Evolutionary conservation across 2,329 filamentous ascomycete species (phyloP), one percentile per base, ranked within the genome.

Genomic region (Cladorrhinum sp.): DNA sequence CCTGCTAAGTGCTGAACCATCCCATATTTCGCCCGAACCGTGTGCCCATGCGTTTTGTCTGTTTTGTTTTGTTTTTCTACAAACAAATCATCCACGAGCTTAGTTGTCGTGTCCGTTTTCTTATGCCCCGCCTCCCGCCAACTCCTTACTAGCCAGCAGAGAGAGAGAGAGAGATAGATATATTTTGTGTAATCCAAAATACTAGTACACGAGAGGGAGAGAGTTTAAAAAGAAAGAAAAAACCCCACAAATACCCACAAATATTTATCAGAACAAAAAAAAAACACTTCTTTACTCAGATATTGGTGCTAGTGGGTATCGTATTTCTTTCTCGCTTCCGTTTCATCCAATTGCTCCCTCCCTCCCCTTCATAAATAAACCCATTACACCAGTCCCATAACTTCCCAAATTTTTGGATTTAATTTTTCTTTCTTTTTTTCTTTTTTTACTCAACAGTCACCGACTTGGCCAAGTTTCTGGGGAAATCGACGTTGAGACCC

Each of bases 401-500:
- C 26, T 5, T 28, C 9, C 9, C 26, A 28, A 28, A 28, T 28
- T 4, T 28, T 28, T 4, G 26, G 26, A 28, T 28, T 16, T 49
- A 5, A 8, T 49, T 49, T 20, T 49, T 49, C 18, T 21, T 20
- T 21, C 8, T 21, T 20, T 18, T 28, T 57, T 46, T 48, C 33
- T 60, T 28, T 61, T 58, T 73, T 82, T 94, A 99, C 86, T 99
- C 95, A 69, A 99, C 95, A 66, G 95, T 99, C 67, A 99, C 95
- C 66, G 92, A 96, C 87, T 99, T 99, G 76, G 95, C 95, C 80
- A 99, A 80, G 82, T 99, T 99, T 73, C 95, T 90, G 61, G 95
- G 95, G 86, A 98, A 98, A 76, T 99, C 95, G 63, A 99, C 95
- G 75, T 99, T 98, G 68, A 97, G 82, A 57, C 93, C 94, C 81